Evolutionary conservation across 306 rosid species (phyloP), one percentile per base, ranked within the genome.

Genomic region (Dalbergia cochinchinensis): DNA sequence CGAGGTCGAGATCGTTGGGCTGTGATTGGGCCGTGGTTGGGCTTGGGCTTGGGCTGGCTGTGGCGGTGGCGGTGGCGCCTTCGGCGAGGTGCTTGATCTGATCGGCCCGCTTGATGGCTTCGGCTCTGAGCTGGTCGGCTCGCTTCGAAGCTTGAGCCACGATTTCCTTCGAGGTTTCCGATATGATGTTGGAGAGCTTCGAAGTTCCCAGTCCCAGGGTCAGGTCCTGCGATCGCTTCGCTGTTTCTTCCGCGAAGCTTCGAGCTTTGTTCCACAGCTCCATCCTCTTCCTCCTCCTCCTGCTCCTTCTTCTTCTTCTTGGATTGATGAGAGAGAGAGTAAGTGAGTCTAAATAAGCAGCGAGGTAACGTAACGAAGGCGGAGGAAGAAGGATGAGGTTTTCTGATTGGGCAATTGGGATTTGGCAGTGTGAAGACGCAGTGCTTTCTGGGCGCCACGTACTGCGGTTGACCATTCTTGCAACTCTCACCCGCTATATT

Each of bases 251-350:
- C 26, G 95, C 95, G 31, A 89, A 86, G 76, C 84, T 87, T 75
- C 90, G 87, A 79, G 92, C 97, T 90, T 67, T 90, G 85, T 75
- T 82, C 97, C 97, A 90, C 6, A 90, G 79, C 50, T 90, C 87
- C 97, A 92, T 91, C 64, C 62, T 68, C 51, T 20, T 11, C 14
- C 39, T 39, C 13, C 70, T 91, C 64, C 62, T 68, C 48, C 33
- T 11, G 11, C 39, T 39, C 14, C 70, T 11, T 57, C 65, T 26
- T 67, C 70, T 54, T 79, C 80, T 16, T 42, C 61, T 71, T 71
- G 74, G 47, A 6, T 47, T 41, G 35, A 34, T 16, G 4, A 6
- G 41, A 3, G 4, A 6, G 41, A 3, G 7, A 13, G 4, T 47
- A 22, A 11, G 15, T 14, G 15, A 8, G 47, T 31, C 9, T 15